Base-by-base conservation (phyloP, 1,139 yeast genomes). In the Suhomyces taliae region DNA sequence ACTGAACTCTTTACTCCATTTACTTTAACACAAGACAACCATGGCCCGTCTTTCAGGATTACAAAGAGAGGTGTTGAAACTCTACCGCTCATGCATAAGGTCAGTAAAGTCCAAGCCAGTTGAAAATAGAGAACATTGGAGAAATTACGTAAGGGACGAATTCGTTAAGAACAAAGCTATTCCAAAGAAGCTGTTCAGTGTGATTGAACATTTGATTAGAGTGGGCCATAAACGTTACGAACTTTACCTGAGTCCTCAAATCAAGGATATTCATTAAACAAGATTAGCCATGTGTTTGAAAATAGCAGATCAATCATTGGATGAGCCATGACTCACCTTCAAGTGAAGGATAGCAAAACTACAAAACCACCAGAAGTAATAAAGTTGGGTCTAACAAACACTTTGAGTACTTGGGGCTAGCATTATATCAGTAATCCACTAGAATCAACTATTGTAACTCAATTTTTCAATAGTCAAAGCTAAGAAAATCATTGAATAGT, bases 181-280 rank as follows among this genome's bases (percentile, higher is more conserved):
- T 12, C 82, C 87, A 33, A 83, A 88, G 61, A 85, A 89, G 58
- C 96, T 89, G 59, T 91, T 91, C 62, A 76, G 85, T 34, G 88
- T 96, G 1, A 83, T 93, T 43, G 99, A 93, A 63, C 93, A 90
- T 67, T 71, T 93, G 40, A 65, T 93, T 36, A 72, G 99, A 47
- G 78, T 79, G 9, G 99, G 98, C 2, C 75, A 79, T 52, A 80
- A 85, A 59, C 76, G 86, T 60, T 73, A 79, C 49, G 96, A 90
- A 53, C 79, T 85, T 82, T 88, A 85, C 57, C 81, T 87, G 61
- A 76, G 78, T 50, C 82, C 86, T 0, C 81, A 78, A 43, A 81
- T 86, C 38, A 85, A 83, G 56, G 85, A 86, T 56, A 85, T 87
- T 34, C 78, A 77, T 55, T 73, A 53, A 4, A 19, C 24, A 19